These are phyloP conservation scores for Eucalyptus curtisii DNA, from an alignment of 345 rosid species.

Conservation along the genomic window DNA sequence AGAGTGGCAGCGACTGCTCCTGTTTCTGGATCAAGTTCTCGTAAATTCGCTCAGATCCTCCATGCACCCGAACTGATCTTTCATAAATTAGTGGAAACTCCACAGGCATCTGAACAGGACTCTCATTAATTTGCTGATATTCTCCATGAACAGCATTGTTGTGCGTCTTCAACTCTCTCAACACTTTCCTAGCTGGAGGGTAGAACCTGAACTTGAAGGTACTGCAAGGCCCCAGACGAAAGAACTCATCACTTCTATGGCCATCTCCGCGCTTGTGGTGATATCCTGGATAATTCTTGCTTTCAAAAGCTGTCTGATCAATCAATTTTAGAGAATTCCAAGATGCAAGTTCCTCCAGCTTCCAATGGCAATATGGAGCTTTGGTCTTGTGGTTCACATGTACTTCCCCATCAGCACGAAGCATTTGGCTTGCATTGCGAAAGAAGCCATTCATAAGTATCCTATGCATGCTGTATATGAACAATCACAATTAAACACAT, in stretches of 20 bases:
- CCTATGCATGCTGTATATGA: constrained; percentile 28
- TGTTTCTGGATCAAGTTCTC: background rate
- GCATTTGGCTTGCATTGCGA: constrained; percentile 15
- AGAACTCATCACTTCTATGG: constrained; percentile 26
- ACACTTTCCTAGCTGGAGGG: background rate
- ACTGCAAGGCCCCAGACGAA: constrained; percentile 32
- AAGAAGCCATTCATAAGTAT: constrained; percentile 29
- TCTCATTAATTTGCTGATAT: background rate
- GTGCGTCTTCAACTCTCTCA: background rate
- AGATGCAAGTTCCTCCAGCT: constrained; percentile 36
- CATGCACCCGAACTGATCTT: background rate
- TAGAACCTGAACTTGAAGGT: constrained; percentile 34
- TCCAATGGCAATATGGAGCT: constrained; percentile 36
- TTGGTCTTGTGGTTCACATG: constrained; percentile 51
- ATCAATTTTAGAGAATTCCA: constrained; percentile 10
- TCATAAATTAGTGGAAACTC: background rate
- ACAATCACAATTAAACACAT: background rate
- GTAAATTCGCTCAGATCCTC: background rate
- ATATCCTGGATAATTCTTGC: constrained; percentile 33
- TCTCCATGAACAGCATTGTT: background rate
- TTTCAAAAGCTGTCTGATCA: constrained; percentile 10
- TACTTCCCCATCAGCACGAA: constrained; percentile 22
- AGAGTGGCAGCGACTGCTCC: background rate
- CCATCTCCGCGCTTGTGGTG: constrained; percentile 42
- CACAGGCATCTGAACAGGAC: background rate